Evolutionary conservation across 306 rosid genomes (phyloP).

Genomic region (Cicer arietinum): DNA sequence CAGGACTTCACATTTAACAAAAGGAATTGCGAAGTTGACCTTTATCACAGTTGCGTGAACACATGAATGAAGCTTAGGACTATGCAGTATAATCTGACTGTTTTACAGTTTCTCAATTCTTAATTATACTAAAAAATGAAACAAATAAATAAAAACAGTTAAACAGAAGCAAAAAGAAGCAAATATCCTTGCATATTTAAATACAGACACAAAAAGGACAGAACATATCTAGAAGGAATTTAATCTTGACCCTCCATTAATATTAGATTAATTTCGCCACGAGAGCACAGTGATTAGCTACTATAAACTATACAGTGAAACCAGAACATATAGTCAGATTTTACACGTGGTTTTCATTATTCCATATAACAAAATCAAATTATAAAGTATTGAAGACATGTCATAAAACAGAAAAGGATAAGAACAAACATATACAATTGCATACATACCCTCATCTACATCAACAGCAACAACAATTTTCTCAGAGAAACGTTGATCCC

Average conservation of each 20-base stretch:
- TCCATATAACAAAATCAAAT: slow-evolving; percentile 3
- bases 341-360: not conserved
- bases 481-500: slow-evolving; percentile 50
- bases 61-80: slow-evolving; percentile 2
- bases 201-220: not conserved
- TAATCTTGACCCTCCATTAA: slow-evolving; percentile 13
- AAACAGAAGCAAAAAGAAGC: not conserved
- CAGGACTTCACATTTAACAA: not conserved
- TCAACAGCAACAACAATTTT: slow-evolving; percentile 86
- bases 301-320: slow-evolving; percentile 25
- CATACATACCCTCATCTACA: slow-evolving; percentile 83
- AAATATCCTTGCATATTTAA: slow-evolving; percentile 23
- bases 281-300: slow-evolving; percentile 2
- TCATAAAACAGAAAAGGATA: not conserved
- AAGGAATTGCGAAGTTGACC: not conserved
- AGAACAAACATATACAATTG: not conserved
- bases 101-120: slow-evolving; percentile 8
- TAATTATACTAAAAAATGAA: slow-evolving; percentile 14
- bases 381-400: not conserved
- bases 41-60: not conserved
- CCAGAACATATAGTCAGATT: slow-evolving; percentile 33
- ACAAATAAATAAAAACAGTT: not conserved
- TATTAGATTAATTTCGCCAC: not conserved
- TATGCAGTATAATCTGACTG: not conserved
- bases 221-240: not conserved